Evolutionary conservation across 1,284 basidiomycete species (phyloP).

Genomic region (Boletus hoseneyae): DNA sequence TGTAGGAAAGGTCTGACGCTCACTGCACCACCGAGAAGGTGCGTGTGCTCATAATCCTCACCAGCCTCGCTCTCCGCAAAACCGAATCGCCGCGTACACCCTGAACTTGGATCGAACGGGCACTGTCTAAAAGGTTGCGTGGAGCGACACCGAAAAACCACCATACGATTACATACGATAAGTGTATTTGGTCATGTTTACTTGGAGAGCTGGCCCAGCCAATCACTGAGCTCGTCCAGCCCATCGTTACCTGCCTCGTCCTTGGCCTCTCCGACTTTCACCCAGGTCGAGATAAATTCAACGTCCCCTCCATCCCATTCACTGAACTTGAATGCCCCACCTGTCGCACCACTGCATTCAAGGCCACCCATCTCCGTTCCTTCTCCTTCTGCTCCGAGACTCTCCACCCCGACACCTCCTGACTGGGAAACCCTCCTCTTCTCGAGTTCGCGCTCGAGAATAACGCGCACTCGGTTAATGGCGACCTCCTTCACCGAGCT

Average conservation of each 20-base stretch:
- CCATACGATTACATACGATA: constrained; percentile 20
- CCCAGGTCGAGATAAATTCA: constrained; percentile 58
- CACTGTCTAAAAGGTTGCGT: constrained; percentile 77
- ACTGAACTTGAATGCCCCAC: constrained; percentile 59
- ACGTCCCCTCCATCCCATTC: constrained; percentile 81
- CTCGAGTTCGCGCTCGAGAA: constrained; percentile 79
- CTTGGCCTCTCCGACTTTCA: constrained; percentile 36
- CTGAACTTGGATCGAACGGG: constrained; percentile 50
- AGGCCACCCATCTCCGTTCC: constrained; percentile 58
- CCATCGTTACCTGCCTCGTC: constrained; percentile 44
- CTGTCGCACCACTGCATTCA: constrained; percentile 49
- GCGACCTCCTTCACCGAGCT: constrained; percentile 51
- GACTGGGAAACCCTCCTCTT: constrained; percentile 62
- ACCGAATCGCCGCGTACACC: constrained; percentile 68
- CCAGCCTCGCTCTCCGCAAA: constrained; percentile 59
- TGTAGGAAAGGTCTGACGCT: constrained; percentile 77
- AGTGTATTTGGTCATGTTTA: constrained; percentile 30
- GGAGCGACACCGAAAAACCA: constrained; percentile 11
- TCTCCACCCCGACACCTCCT: constrained; percentile 65
- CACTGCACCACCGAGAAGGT: constrained; percentile 51
- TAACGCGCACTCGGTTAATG: constrained; percentile 62
- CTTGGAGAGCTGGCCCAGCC: constrained; percentile 48
- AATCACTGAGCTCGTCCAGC: constrained; percentile 44
- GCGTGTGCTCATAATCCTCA: constrained; percentile 60
- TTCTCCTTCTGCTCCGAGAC: constrained; percentile 63